Percentiles rank a stretch among this genome's conserved stretches.
Evolutionary conservation across 2,329 filamentous ascomycete genomes (phyloP).

Genomic region (Albifimbria verrucaria): DNA sequence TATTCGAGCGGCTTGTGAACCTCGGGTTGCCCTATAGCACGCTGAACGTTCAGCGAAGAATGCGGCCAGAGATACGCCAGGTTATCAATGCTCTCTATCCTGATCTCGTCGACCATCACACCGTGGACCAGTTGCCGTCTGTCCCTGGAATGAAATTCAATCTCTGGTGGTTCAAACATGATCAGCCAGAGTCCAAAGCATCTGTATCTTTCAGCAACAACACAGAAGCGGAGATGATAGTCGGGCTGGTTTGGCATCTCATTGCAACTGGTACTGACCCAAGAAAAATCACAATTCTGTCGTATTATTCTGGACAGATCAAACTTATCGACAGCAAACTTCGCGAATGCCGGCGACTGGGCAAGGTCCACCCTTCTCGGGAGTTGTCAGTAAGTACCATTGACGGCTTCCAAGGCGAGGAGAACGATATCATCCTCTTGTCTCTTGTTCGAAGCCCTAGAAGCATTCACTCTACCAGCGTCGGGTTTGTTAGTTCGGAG

Average conservation of each 20-base stretch:
- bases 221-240: constrained; percentile 73
- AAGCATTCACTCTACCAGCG: constrained; percentile 33
- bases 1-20: constrained; percentile 76
- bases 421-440: constrained; percentile 79
- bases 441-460: constrained; percentile 74
- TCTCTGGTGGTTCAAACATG: constrained; percentile 44
- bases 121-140: constrained; percentile 34
- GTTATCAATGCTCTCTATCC: constrained; percentile 48
- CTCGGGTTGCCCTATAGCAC: constrained; percentile 53
- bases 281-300: constrained; percentile 71
- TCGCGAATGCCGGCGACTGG: constrained; percentile 24
- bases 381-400: constrained; percentile 70
- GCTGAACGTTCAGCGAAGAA: constrained; percentile 64
- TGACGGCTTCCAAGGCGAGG: constrained; percentile 87
- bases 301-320: constrained; percentile 84
- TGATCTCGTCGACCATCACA: constrained; percentile 38
- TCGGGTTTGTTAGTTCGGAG: constrained; percentile 70
- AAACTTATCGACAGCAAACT: constrained; percentile 57
- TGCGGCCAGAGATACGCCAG: constrained; percentile 42
- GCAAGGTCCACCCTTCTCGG: constrained; percentile 18
- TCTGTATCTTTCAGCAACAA: constrained; percentile 65
- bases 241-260: constrained; percentile 69
- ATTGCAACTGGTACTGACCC: constrained; percentile 60
- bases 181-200: constrained; percentile 62
- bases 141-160: constrained; percentile 41